phyloP scores from a whole-genome alignment of 352 stramenopile species.

The Globisporangium heterothallicum region DNA sequence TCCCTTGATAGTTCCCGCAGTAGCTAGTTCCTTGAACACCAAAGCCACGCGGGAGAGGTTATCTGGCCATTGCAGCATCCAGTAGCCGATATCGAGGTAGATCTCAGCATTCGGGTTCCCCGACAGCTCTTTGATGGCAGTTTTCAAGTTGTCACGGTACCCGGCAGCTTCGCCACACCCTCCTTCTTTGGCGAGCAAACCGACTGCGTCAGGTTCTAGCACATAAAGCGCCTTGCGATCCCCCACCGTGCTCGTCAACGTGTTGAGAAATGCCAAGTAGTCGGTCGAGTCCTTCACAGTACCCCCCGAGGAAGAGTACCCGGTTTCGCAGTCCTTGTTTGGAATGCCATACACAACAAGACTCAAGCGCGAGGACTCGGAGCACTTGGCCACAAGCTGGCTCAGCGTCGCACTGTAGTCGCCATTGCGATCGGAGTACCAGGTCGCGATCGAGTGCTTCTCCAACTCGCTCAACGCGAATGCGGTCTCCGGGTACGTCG shows the following conservation, averaged over 20 bases:
- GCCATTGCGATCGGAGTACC: constrained; percentile 52
- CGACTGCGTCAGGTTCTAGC: constrained; percentile 62
- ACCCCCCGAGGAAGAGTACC: constrained; percentile 32
- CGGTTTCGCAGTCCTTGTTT: constrained; percentile 56
- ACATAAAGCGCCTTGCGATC: constrained; percentile 62
- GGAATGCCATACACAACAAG: constrained; percentile 65
- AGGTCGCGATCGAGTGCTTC: constrained; percentile 39
- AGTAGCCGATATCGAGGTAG: constrained; percentile 65
- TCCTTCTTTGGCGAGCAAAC: constrained; percentile 33
- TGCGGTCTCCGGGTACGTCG: constrained; percentile 27
- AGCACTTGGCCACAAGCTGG: constrained; percentile 29
- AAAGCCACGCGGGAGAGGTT: constrained; percentile 18
- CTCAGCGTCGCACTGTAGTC: constrained; percentile 13
- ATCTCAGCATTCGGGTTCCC: constrained; percentile 48
- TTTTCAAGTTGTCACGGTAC: constrained; percentile 50
- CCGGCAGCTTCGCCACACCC: constrained; percentile 33
- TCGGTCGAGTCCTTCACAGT: constrained; percentile 35
- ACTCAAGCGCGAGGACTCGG: constrained; percentile 32
- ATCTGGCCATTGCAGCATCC: constrained; percentile 33
- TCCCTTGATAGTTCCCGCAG: constrained; percentile 38
- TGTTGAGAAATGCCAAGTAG: constrained; percentile 40
- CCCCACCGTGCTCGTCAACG: constrained; percentile 32
- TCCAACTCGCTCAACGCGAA: constrained; percentile 32
- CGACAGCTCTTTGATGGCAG: constrained; percentile 46
- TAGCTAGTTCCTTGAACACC: constrained; percentile 38